Percentiles rank a stretch among this genome's conserved stretches.
These are phyloP conservation scores for Cladorrhinum samala DNA, from an alignment of 495 filamentous ascomycete species.

Conservation along the genomic window DNA sequence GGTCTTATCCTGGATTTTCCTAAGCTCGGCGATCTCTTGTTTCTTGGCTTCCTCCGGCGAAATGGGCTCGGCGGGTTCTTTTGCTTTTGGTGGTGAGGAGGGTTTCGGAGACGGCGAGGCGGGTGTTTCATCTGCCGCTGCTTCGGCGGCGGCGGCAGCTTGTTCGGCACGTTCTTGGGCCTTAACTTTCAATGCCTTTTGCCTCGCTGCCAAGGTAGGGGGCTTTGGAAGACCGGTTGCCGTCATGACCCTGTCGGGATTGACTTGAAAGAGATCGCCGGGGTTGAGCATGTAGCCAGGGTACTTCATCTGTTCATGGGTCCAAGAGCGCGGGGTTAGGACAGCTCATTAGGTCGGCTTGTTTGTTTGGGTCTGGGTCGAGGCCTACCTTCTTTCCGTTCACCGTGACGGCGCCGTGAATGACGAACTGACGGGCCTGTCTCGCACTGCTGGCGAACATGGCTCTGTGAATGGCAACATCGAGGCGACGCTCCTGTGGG, in stretches of 20 bases:
- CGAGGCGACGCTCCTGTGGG: slow-evolving; percentile 81
- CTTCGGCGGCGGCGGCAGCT: background rate
- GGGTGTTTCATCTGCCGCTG: too few relatives aligned
- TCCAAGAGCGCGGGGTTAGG: background rate
- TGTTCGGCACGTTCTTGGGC: background rate
- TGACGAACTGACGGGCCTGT: slow-evolving; percentile 89
- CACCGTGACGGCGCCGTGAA: slow-evolving; percentile 88
- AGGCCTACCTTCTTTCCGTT: slow-evolving; percentile 83
- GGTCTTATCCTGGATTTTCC: slow-evolving; percentile 16
- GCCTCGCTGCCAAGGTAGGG: background rate
- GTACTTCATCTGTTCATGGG: slow-evolving; percentile 66
- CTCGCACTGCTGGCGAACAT: slow-evolving; percentile 91
- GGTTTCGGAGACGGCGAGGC: slow-evolving; percentile 1
- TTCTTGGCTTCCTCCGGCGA: slow-evolving; percentile 25
- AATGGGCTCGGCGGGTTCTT: slow-evolving; percentile 22
- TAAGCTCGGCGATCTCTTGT: slow-evolving; percentile 21
- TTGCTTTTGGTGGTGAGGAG: slow-evolving; percentile 2
- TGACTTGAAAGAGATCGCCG: slow-evolving; percentile 95
- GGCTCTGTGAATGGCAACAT: slow-evolving; percentile 85
- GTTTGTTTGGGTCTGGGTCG: too few relatives aligned
- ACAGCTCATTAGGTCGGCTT: too few relatives aligned
- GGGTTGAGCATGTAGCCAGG: slow-evolving; percentile 95
- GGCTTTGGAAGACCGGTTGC: slow-evolving; percentile 72
- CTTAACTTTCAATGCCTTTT: background rate
- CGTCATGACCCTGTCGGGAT: slow-evolving; percentile 76